These are phyloP conservation scores for Daldinia loculata DNA, from an alignment of 495 filamentous ascomycete species.

Conservation along the genomic window DNA sequence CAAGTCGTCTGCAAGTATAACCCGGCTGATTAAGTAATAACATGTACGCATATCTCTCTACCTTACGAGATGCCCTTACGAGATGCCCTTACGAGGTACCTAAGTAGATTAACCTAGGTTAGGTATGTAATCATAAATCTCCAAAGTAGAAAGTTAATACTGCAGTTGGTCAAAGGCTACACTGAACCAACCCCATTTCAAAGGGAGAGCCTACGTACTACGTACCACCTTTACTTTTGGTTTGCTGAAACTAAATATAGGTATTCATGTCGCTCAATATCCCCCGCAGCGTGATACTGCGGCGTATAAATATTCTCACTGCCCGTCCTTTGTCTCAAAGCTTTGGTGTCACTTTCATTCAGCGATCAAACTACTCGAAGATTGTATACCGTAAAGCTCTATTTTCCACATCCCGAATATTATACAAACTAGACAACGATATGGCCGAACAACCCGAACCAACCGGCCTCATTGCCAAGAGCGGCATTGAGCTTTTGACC, in stretches of 20 bases:
- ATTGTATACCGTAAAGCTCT: conserved; percentile 6
- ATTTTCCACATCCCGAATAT: conserved; percentile 30
- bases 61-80: no score
- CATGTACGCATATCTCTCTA: neutral
- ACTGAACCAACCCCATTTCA: neutral
- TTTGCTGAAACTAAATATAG: neutral
- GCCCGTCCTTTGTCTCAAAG: conserved; percentile 5
- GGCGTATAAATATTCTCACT: conserved; percentile 27
- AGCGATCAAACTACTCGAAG: neutral
- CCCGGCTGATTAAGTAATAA: neutral
- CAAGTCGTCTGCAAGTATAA: no score
- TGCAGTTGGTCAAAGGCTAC: no score
- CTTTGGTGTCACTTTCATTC: neutral
- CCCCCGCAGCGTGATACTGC: conserved; percentile 18
- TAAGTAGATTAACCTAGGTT: no score
- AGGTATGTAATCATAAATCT: no score
- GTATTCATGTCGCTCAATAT: conserved; percentile 23
- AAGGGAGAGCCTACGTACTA: neutral
- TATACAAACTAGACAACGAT: conserved; percentile 11
- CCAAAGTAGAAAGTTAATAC: no score
- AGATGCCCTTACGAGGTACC: neutral
- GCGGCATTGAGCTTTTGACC: conserved; percentile 65
- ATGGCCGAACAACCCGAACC: conserved; percentile 56
- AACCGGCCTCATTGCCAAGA: conserved; percentile 62
- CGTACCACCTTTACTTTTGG: neutral